Evolutionary conservation across 352 stramenopile genomes (phyloP).

Genomic region (Vaucheria bursata): DNA sequence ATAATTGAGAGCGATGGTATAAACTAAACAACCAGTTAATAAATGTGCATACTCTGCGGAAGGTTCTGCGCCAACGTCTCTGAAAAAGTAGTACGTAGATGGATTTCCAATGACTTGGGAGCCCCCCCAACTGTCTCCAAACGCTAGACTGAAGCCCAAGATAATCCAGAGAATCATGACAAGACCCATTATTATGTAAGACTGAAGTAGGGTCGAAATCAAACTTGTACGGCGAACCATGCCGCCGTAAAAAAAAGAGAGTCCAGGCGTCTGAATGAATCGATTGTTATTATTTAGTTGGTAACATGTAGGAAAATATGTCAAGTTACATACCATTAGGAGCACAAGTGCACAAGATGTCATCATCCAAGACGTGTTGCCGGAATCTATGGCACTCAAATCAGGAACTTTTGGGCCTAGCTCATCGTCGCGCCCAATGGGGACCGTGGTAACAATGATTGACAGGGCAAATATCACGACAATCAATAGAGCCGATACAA

Average conservation of each 20-base stretch:
- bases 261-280: neutral
- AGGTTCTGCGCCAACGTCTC: slow-evolving; percentile 57
- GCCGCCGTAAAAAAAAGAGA: slow-evolving; percentile 68
- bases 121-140: slow-evolving; percentile 47
- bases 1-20: neutral
- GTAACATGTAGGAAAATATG: neutral
- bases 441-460: slow-evolving; percentile 2
- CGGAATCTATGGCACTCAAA: slow-evolving; percentile 6
- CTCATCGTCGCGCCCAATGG: neutral
- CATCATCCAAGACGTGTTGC: slow-evolving; percentile 63
- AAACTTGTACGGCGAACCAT: slow-evolving; percentile 61
- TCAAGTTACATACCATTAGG: slow-evolving; percentile 56
- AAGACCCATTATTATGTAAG: slow-evolving; percentile 63
- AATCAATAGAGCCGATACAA: neutral
- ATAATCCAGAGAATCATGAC: slow-evolving; percentile 67
- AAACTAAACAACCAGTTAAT: neutral
- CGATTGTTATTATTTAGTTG: neutral
- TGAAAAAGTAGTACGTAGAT: slow-evolving; percentile 55
- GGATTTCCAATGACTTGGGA: slow-evolving; percentile 26
- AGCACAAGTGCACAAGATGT: slow-evolving; percentile 56
- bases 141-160: slow-evolving; percentile 63
- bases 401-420: neutral
- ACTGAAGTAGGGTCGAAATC: slow-evolving; percentile 70
- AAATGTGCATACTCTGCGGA: slow-evolving; percentile 35
- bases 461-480: neutral